Evolutionary conservation across 176 grass and related monocot genomes (phyloP).

Genomic region (Olyra latifolia): DNA sequence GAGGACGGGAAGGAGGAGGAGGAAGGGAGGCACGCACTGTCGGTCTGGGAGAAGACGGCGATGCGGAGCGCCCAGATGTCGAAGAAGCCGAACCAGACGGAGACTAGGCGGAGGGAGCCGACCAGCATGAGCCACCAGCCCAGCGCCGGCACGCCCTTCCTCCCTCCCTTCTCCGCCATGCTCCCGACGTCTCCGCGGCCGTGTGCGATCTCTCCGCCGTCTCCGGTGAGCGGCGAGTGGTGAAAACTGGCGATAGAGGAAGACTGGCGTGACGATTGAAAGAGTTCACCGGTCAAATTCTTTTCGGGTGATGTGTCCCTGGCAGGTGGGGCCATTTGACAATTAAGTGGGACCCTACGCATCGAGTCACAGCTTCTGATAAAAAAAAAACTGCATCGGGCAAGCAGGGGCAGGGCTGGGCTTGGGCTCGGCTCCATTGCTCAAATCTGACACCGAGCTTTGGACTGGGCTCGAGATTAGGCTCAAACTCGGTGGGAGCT

Average conservation of each 20-base stretch:
- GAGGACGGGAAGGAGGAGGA: not conserved
- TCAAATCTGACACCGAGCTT: too few relatives aligned
- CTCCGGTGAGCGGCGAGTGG: not conserved
- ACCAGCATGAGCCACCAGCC: constrained; percentile 95
- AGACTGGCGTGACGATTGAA: not conserved
- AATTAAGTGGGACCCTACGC: not conserved
- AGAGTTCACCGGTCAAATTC: not conserved
- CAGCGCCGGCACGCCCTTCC: constrained; percentile 48
- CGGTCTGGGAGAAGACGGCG: constrained; percentile 78
- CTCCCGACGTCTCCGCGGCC: not conserved
- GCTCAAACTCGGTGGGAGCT: too few relatives aligned
- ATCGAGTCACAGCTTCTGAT: too few relatives aligned
- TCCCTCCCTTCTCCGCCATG: constrained; percentile 15
- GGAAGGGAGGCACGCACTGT: constrained; percentile 38
- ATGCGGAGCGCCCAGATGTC: constrained; percentile 85
- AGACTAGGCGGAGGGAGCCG: constrained; percentile 74
- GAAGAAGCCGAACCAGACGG: constrained; percentile 97
- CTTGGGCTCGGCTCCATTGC: too few relatives aligned
- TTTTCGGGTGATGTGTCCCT: not conserved
- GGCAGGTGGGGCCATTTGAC: not conserved
- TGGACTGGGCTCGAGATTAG: too few relatives aligned
- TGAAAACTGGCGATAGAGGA: not conserved
- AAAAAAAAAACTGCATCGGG: too few relatives aligned
- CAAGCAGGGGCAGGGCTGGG: too few relatives aligned
- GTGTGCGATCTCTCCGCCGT: not conserved